Evolutionary conservation across 345 rosid genomes (phyloP).

Genomic region (Sonneratia alba): DNA sequence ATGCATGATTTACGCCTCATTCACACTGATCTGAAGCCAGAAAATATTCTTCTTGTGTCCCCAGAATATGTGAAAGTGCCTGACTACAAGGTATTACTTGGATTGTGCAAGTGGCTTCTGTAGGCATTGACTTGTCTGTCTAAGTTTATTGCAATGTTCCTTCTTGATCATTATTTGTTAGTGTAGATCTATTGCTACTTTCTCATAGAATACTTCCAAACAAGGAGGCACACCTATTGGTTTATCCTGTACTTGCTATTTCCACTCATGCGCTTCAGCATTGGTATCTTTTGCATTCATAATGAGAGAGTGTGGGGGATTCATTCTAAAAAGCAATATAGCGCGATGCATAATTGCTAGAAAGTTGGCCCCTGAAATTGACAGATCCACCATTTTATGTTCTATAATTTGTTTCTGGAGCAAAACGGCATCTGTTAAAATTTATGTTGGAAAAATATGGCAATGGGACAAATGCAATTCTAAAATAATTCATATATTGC

Average conservation of each 20-base stretch:
- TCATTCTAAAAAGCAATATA: background rate
- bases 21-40: conserved; percentile 66
- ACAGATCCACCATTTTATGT: background rate
- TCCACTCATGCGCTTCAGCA: background rate
- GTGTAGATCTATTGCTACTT: background rate
- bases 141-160: background rate
- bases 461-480: background rate
- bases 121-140: background rate
- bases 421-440: background rate
- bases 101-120: background rate
- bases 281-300: background rate
- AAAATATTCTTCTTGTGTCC: conserved; percentile 54
- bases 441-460: background rate
- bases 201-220: background rate
- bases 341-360: background rate
- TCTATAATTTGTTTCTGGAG: background rate
- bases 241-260: background rate
- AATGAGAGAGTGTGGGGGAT: background rate
- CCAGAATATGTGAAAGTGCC: conserved; percentile 50
- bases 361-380: background rate
- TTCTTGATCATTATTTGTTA: background rate
- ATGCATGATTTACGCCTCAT: conserved; percentile 58
- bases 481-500: conserved; percentile 1
- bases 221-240: background rate
- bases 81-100: conserved; percentile 38